A percentile compares a stretch with the other conserved stretches of the same genome.
phyloP scores from a whole-genome alignment of 2,329 filamentous ascomycete genomes.

The Aspergillus pseudoglaucus region DNA sequence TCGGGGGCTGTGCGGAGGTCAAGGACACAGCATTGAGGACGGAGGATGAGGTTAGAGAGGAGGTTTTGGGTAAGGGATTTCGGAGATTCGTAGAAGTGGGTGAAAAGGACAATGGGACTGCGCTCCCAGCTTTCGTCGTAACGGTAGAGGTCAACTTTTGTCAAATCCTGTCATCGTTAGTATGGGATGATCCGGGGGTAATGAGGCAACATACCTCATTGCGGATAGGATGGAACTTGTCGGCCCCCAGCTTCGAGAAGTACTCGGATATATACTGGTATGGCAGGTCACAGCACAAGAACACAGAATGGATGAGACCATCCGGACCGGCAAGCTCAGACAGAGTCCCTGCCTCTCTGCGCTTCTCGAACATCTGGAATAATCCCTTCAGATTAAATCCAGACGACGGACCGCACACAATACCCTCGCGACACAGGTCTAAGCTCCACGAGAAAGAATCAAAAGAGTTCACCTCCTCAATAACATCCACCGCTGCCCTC shows the following conservation, averaged over 20 bases:
- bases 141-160: slow-evolving; percentile 47
- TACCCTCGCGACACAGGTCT: slow-evolving; percentile 50
- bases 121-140: slow-evolving; percentile 53
- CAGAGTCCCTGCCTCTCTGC: slow-evolving; percentile 42
- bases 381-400: slow-evolving; percentile 53
- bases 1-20: slow-evolving; percentile 42
- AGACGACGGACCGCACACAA: slow-evolving; percentile 56
- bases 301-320: slow-evolving; percentile 49
- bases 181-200: background rate
- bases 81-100: slow-evolving; percentile 29
- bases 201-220: no score
- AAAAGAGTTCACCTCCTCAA: slow-evolving; percentile 51
- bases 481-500: slow-evolving; percentile 48
- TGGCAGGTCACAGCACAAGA: slow-evolving; percentile 57
- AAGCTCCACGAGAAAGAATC: slow-evolving; percentile 51
- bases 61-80: slow-evolving; percentile 13
- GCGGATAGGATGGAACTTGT: slow-evolving; percentile 45
- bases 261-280: slow-evolving; percentile 59
- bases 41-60: slow-evolving; percentile 18
- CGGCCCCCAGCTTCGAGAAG: slow-evolving; percentile 48
- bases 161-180: slow-evolving; percentile 34
- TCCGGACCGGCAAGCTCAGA: slow-evolving; percentile 39
- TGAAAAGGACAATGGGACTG: slow-evolving; percentile 34
- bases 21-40: slow-evolving; percentile 32
- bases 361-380: slow-evolving; percentile 45